Percentiles rank a stretch among this genome's conserved stretches.
Conservation (phyloP, 2,329 filamentous ascomycete species). For the Fusarium continuum region DNA sequence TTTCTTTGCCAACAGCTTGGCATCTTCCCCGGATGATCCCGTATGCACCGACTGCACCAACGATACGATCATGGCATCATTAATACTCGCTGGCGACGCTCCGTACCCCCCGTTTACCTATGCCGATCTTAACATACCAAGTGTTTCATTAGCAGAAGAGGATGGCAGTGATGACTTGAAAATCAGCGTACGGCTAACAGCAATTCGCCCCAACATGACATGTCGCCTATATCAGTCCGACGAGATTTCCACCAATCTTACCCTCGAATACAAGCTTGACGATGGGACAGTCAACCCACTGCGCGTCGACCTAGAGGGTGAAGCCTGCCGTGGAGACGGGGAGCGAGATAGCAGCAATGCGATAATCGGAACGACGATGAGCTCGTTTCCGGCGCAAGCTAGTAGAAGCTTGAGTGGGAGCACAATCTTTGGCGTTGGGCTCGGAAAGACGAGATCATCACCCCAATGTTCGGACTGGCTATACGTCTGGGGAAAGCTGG, state of each 20-base stretch:
- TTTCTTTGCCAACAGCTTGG: constrained; percentile 45
- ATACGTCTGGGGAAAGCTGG: constrained; percentile 50
- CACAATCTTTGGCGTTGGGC: constrained; percentile 32
- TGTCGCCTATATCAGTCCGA: constrained; percentile 34
- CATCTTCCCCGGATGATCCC: constrained; percentile 36
- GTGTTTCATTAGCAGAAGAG: constrained; percentile 30
- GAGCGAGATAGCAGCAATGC: constrained; percentile 25
- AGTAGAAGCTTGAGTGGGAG: neutral
- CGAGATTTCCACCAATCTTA: constrained; percentile 42
- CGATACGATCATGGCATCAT: constrained; percentile 47
- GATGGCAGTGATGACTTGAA: constrained; percentile 9
- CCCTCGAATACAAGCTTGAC: constrained; percentile 24
- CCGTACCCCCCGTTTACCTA: constrained; percentile 51
- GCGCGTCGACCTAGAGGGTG: constrained; percentile 36
- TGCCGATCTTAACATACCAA: constrained; percentile 44
- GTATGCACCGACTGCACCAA: constrained; percentile 38
- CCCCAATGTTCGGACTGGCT: constrained; percentile 47
- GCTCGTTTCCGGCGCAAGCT: neutral
- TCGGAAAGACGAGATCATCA: constrained; percentile 30
- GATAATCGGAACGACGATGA: constrained; percentile 26
- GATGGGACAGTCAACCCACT: constrained; percentile 34
- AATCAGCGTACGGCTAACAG: constrained; percentile 44
- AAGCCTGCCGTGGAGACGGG: constrained; percentile 24
- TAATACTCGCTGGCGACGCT: constrained; percentile 49
- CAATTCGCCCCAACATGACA: constrained; percentile 46